Evolutionary conservation across 1,284 basidiomycete genomes (phyloP), one percentile per base, ranked within the genome.

Genomic region (Vanrija sp.): DNA sequence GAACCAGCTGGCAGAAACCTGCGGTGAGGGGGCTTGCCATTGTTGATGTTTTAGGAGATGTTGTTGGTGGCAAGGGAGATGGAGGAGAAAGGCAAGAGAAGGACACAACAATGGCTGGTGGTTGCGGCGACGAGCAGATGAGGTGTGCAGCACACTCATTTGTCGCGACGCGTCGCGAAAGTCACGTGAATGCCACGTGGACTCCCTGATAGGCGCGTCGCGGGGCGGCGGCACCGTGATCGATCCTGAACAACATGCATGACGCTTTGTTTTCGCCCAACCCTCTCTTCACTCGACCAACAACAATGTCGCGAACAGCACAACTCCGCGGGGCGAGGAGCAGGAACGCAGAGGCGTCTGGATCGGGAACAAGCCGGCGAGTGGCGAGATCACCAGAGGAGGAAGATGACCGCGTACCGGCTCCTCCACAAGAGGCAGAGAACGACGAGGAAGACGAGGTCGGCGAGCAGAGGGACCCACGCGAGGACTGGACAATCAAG

Each of bases 1-100:
- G 66, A 15, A 73, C 67, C 12, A 58, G 59, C 45, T 66, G 52
- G 49, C 68, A 71, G 58, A 75, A 75, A 43, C 68, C 70, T 10
- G 63, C 56, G 6, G 73, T 71, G 49, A 77, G 67, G 10, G 65
- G 66, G 50, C 57, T 62, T 16, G 69, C 51, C 69, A 72, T 73
- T 34, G 8, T 67, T 38, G 10, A 26, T 34, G 49, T 28, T 46
- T 26, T 38, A 28, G 54, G 51, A 29, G 25, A 12, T 34, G 34
- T 14, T 34, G 14, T 34, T 29, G 43, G 42, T 48, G 52, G 34
- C 43, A 43, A 29, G 52, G 40, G 16, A 29, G 47, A 56, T 42
- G 55, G 52, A 47, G n/a, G 46, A 57, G 34, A 46, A 28, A 28
- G 2, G 23, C 18, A 15, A 10, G 9, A 16, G 44, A 18, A 19